Base-by-base conservation (phyloP, 1,139 yeast species). In the Pichia norvegensis region DNA sequence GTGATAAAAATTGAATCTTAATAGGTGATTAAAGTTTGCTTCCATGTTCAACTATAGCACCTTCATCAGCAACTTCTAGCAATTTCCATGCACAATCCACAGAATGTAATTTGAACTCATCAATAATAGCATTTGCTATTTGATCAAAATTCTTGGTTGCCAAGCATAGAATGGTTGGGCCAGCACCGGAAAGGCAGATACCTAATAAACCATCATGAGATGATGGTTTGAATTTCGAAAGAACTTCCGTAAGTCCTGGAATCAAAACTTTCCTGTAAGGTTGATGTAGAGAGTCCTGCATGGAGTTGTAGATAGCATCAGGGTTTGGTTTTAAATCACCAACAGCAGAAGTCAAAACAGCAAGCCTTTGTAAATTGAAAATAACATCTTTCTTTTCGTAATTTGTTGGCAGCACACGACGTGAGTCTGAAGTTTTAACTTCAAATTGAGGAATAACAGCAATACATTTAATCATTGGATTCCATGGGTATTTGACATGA, bases 231-330 rank as follows among this genome's bases (percentile, higher is more conserved):
- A 90, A 81, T 16, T 84, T 74, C n/a, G 78, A 69, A 56, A 92
- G 73, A 38, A 92, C 88, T 52, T 85, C 87, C 7, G 82, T 73
- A 48, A 92, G 74, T 0, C 98, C 98, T 2, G 98, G 98, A 48
- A 92, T 86, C 59, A 92, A 74, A 14, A 81, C 81, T 61, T 87
- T 81, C 60, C 98, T 77, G 73, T 90, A 92, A 10, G 97, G 97
- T 66, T 92, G 98, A 67, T 92, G 98, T 43, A 92, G 76, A 60
- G 85, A 84, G 66, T 92, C 98, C 67, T 87, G 95, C 98, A 92
- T 92, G 25, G 97, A 88, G 50, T 92, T 85, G 65, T 83, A 88
- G 55, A 92, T 87, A 55, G 90, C 72, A 49, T 79, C 80, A 31
- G 94, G 77, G 59, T 85, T 80, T 39, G 96, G 96, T 27, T 88